Percentiles rank a stretch among this genome's conserved stretches.
Evolutionary conservation across 306 rosid species (phyloP).

Genomic region (Trifolium fragiferum): DNA sequence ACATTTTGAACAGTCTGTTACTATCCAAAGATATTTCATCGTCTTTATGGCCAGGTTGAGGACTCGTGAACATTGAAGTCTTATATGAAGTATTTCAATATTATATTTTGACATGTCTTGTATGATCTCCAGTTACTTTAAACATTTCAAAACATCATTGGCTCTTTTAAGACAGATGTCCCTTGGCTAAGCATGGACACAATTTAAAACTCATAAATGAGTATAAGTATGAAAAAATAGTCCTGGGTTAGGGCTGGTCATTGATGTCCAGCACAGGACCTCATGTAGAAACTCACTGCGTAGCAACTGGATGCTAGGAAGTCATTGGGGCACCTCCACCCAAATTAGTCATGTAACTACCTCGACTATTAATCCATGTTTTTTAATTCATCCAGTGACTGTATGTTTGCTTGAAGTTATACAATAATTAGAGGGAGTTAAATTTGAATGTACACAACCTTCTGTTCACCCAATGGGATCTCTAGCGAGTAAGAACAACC

Average conservation of each 20-base stretch:
- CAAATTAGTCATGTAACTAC: background rate
- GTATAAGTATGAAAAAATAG: conserved; percentile 19
- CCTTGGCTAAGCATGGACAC: conserved; percentile 21
- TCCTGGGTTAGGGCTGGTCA: conserved; percentile 21
- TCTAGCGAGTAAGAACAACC: conserved; percentile 76
- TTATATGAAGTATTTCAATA: background rate
- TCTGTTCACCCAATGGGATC: conserved; percentile 66
- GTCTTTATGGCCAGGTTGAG: background rate
- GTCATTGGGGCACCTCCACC: conserved; percentile 22
- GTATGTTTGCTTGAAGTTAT: conserved; percentile 6
- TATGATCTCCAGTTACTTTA: conserved; percentile 15
- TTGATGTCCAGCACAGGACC: conserved; percentile 4
- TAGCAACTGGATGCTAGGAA: background rate
- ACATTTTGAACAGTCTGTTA: background rate
- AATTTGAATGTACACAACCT: conserved; percentile 56
- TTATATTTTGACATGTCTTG: background rate
- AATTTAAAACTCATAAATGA: background rate
- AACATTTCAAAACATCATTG: conserved; percentile 21
- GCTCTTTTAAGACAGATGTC: conserved; percentile 15
- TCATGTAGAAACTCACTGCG: conserved; percentile 12
- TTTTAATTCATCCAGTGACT: conserved; percentile 24
- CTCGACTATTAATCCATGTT: conserved; percentile 7
- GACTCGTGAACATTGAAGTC: conserved; percentile 9
- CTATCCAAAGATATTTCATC: conserved; percentile 16
- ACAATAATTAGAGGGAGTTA: conserved; percentile 14